A percentile compares a stretch with the other conserved stretches of the same genome.
Evolutionary conservation across 2,329 filamentous ascomycete genomes (phyloP).

Genomic region (Arthrocladium fulminans): DNA sequence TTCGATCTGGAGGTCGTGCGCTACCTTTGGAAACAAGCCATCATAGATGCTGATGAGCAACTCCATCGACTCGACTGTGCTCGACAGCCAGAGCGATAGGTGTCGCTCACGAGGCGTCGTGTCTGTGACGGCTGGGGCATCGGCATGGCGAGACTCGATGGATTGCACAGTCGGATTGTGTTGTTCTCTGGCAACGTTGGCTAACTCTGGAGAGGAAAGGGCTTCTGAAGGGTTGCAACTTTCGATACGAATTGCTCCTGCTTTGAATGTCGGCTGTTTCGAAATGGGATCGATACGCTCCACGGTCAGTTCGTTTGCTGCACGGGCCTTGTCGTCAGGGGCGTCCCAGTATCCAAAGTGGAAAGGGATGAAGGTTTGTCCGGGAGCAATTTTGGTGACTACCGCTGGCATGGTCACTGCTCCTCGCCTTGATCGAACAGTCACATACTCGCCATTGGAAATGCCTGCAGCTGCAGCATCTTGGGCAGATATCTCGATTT

Average conservation of each 20-base stretch:
- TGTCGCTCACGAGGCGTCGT: too few species aligned
- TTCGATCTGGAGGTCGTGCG: too few species aligned
- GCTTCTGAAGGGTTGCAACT: too few species aligned
- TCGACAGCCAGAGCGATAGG: too few species aligned
- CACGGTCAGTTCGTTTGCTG: constrained; percentile 32
- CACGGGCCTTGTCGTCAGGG: constrained; percentile 26
- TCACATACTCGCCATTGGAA: constrained; percentile 26
- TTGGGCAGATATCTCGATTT: constrained; percentile 24
- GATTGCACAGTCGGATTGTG: too few species aligned
- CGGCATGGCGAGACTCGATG: too few species aligned
- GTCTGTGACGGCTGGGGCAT: too few species aligned
- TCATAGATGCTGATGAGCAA: too few species aligned
- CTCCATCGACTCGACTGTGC: too few species aligned
- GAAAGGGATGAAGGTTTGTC: constrained; percentile 33
- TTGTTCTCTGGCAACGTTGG: too few species aligned
- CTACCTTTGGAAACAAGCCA: too few species aligned
- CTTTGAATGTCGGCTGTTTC: constrained; percentile 33
- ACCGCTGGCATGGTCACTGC: constrained; percentile 25
- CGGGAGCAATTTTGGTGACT: constrained; percentile 25
- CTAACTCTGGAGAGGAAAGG: too few species aligned
- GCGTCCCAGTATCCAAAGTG: constrained; percentile 33
- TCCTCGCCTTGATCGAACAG: constrained; percentile 27
- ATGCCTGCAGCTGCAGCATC: constrained; percentile 26
- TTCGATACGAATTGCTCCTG: constrained; percentile 28
- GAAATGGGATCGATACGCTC: constrained; percentile 31